A percentile compares a stretch with the other conserved stretches of the same genome.
Evolutionary conservation across 331 rosid genomes (phyloP).

Genomic region (Pyracantha coccinea): DNA sequence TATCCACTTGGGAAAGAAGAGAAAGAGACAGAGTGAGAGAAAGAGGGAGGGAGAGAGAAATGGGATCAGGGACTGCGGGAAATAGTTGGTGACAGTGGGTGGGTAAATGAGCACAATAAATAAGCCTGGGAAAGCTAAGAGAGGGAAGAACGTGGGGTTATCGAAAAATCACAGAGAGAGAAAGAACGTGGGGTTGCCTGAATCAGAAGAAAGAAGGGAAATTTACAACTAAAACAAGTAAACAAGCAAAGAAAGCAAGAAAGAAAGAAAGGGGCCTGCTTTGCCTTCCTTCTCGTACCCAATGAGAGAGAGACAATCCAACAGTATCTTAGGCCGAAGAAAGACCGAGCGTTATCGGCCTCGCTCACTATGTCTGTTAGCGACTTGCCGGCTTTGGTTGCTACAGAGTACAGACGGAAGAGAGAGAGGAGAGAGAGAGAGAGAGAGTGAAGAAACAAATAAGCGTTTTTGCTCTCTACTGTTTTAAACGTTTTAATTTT

Average conservation of each 20-base stretch:
- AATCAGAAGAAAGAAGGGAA: background rate
- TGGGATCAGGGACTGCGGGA: slow-evolving; percentile 1
- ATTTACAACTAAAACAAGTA: background rate
- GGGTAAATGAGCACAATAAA: slow-evolving; percentile 1
- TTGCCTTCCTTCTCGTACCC: background rate
- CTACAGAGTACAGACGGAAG: too few species aligned
- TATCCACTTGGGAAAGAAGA: background rate
- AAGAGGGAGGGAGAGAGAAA: background rate
- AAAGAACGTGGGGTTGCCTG: slow-evolving; percentile 6
- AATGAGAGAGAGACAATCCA: background rate
- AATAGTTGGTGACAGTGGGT: background rate
- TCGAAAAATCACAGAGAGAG: background rate
- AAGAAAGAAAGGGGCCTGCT: background rate
- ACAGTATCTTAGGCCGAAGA: background rate
- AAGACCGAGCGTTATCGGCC: background rate
- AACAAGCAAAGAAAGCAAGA: background rate
- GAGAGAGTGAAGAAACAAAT: too few species aligned
- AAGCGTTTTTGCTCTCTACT: too few species aligned
- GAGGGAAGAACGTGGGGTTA: background rate
- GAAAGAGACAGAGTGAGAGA: background rate
- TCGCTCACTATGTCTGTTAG: background rate
- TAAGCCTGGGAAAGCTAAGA: slow-evolving; percentile 4
- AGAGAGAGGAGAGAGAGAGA: too few species aligned
- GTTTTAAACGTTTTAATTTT: too few species aligned
- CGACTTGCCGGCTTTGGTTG: background rate